Evolutionary conservation across 768 basidiomycete species (phyloP).

Genomic region (Xerocomellus dryophilus): DNA sequence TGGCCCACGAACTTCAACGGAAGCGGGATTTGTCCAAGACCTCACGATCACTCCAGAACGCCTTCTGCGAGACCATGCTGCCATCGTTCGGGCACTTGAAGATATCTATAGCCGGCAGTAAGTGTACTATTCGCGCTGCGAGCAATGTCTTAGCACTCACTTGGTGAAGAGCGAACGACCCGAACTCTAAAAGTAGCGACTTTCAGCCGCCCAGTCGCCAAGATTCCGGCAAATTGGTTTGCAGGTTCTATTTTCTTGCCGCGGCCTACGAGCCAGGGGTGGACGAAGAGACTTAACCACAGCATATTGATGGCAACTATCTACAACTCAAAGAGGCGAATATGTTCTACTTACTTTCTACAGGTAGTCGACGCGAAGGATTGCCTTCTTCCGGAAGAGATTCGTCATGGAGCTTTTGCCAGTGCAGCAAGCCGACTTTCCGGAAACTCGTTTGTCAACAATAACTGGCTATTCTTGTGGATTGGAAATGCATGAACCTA

Average conservation of each 20-base stretch:
- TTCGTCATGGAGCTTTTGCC: too few species aligned
- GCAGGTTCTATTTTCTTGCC: slow-evolving; percentile 28
- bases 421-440: too few species aligned
- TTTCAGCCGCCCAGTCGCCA: slow-evolving; percentile 32
- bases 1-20: slow-evolving; percentile 10
- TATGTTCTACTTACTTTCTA: too few species aligned
- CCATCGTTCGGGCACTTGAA: slow-evolving; percentile 31
- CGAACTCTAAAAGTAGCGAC: slow-evolving; percentile 28
- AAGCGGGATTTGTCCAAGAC: slow-evolving; percentile 1
- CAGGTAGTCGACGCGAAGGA: too few species aligned
- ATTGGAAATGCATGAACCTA: too few species aligned
- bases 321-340: slow-evolving; percentile 3
- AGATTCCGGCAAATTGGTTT: slow-evolving; percentile 31
- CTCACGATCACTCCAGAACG: slow-evolving; percentile 16
- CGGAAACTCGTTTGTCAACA: too few species aligned
- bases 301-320: neutral
- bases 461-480: too few species aligned
- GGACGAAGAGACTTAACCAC: neutral
- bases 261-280: slow-evolving; percentile 4
- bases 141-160: neutral
- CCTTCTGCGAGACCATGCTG: slow-evolving; percentile 24
- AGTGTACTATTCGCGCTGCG: neutral
- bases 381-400: too few species aligned
- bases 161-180: slow-evolving; percentile 37
- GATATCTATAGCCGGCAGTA: slow-evolving; percentile 41